phyloP scores from a whole-genome alignment of 176 grass and related monocot species.

The Thalia dealbata region DNA sequence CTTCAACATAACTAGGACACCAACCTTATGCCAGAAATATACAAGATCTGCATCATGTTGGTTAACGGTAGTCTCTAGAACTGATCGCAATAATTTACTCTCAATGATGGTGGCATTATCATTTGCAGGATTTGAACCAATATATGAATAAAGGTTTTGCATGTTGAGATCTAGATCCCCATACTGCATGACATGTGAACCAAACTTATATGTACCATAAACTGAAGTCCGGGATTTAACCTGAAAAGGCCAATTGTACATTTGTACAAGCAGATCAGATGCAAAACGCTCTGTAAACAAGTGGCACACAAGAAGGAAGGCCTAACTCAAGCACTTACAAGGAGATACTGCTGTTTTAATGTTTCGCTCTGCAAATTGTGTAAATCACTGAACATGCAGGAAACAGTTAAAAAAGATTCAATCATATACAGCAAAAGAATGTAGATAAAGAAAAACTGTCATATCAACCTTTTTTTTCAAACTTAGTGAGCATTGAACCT shows the following conservation, averaged over 20 bases:
- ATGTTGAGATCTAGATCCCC: conserved; percentile 45
- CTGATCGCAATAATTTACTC: conserved; percentile 38
- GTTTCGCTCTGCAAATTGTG: conserved; percentile 81
- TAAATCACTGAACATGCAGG: conserved; percentile 46
- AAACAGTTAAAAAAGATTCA: conserved; percentile 8
- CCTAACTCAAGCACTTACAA: conserved; percentile 27
- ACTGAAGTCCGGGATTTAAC: conserved; percentile 65
- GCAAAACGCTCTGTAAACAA: too few species aligned
- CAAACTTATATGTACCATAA: conserved; percentile 35
- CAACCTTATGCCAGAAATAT: conserved; percentile 89
- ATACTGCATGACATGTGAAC: conserved; percentile 98
- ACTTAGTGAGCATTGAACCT: too few species aligned
- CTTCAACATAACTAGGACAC: not conserved
- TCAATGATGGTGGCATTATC: conserved; percentile 46
- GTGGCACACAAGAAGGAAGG: too few species aligned
- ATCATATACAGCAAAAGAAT: not conserved
- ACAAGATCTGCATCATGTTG: conserved; percentile 87
- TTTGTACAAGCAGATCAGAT: too few species aligned
- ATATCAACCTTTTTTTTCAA: not conserved
- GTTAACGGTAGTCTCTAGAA: conserved; percentile 36
- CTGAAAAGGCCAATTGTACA: conserved; percentile 29
- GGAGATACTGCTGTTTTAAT: conserved; percentile 69
- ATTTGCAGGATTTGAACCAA: conserved; percentile 74
- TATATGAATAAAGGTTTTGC: conserved; percentile 56
- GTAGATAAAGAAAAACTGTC: conserved; percentile 21